Conservation (phyloP, 2,329 filamentous ascomycete species). For the Fusarium tupiense region DNA sequence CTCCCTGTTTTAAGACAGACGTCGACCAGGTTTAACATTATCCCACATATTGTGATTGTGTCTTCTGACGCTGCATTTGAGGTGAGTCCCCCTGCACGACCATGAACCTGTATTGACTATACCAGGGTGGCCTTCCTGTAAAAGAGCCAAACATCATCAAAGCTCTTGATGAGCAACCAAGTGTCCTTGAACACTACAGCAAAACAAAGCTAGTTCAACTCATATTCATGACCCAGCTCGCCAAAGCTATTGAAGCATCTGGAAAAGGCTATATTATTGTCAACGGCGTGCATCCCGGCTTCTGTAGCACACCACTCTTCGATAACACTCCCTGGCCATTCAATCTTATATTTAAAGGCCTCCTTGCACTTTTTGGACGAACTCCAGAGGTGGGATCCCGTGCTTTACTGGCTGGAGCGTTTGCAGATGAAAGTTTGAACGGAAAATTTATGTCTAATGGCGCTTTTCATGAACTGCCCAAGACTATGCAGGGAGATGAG, state of each 20-base stretch:
- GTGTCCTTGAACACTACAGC: conserved; percentile 40
- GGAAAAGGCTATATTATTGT: conserved; percentile 49
- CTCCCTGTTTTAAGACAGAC: conserved; percentile 54
- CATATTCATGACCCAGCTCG: conserved; percentile 47
- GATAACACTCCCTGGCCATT: conserved; percentile 45
- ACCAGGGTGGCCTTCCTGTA: conserved; percentile 48
- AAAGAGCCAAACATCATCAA: conserved; percentile 47
- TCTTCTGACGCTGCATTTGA: conserved; percentile 49
- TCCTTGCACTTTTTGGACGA: conserved; percentile 45
- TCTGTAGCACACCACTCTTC: conserved; percentile 55
- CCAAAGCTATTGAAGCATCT: conserved; percentile 44
- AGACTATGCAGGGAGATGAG: conserved; percentile 46
- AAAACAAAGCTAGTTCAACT: conserved; percentile 47
- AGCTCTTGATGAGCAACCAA: conserved; percentile 42
- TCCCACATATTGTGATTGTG: conserved; percentile 52
- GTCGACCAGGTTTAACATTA: conserved; percentile 45
- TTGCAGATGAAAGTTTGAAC: conserved; percentile 51
- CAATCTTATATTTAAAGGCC: conserved; percentile 28
- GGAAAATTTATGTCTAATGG: conserved; percentile 54
- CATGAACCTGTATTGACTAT: background rate
- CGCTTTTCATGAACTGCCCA: conserved; percentile 35
- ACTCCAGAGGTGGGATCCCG: conserved; percentile 53
- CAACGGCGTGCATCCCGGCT: conserved; percentile 53
- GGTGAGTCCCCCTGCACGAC: background rate
- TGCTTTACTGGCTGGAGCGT: conserved; percentile 51